These are phyloP conservation scores for Leersia perrieri DNA, from an alignment of 176 grass and related monocot species.

Conservation along the genomic window DNA sequence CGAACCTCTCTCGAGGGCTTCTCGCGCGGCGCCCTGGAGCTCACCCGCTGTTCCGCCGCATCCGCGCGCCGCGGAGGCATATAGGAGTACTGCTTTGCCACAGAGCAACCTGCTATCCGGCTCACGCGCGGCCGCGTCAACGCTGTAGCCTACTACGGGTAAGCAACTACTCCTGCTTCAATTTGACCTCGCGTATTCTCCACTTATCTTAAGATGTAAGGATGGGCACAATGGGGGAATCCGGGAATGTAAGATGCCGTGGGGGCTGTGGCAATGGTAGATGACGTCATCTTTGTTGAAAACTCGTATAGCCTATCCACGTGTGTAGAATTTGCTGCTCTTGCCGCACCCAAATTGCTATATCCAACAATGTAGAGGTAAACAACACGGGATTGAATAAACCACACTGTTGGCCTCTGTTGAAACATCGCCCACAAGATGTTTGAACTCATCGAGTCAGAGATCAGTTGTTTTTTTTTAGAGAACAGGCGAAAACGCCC, in stretches of 20 bases:
- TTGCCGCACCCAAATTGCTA: neutral
- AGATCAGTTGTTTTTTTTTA: too few relatives aligned
- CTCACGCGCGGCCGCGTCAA: neutral
- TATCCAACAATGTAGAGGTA: neutral
- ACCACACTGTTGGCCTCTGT: neutral
- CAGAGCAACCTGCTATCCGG: neutral
- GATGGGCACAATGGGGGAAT: too few relatives aligned
- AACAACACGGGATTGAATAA: neutral
- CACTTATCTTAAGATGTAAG: too few relatives aligned
- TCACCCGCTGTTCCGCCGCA: too few relatives aligned
- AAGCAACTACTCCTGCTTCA: neutral
- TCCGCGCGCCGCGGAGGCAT: too few relatives aligned
- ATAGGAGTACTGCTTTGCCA: too few relatives aligned
- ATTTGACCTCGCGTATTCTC: neutral
- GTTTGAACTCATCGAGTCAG: neutral
- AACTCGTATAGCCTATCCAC: too few relatives aligned
- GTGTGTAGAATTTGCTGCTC: neutral
- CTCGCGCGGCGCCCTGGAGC: too few relatives aligned
- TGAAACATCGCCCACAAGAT: neutral
- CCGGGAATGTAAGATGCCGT: too few relatives aligned
- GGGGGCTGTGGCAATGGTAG: too few relatives aligned
- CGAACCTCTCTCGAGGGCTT: neutral
- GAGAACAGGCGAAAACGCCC: too few relatives aligned
- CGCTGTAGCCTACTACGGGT: neutral
- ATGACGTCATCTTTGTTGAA: too few relatives aligned